Percentiles rank a stretch among this genome's conserved stretches.
These are phyloP conservation scores for Centaurea solstitialis DNA, from an alignment of 129 eudicot genomes.

Conservation along the genomic window DNA sequence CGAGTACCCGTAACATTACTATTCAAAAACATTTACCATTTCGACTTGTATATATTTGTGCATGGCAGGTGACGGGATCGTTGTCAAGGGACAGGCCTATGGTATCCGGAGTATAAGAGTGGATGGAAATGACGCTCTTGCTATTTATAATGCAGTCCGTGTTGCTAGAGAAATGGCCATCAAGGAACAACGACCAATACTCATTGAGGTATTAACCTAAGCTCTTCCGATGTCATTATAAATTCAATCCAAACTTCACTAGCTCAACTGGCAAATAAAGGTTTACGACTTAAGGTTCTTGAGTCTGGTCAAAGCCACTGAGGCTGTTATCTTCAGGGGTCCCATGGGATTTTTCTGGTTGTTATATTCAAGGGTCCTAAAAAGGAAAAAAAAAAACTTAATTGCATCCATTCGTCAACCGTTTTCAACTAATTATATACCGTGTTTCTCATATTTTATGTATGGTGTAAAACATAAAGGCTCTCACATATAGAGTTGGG, in stretches of 20 bases:
- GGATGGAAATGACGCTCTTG: slow-evolving; percentile 85
- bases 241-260: background rate
- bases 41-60: background rate
- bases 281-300: too few relatives aligned
- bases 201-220: slow-evolving; percentile 57
- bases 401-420: background rate
- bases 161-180: slow-evolving; percentile 68
- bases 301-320: too few relatives aligned
- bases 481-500: slow-evolving; percentile 72
- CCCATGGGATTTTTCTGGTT: background rate
- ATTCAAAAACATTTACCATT: background rate
- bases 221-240: background rate
- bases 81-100: slow-evolving; percentile 71
- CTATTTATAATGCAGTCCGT: slow-evolving; percentile 53
- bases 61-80: slow-evolving; percentile 73
- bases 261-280: too few relatives aligned
- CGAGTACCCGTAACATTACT: background rate
- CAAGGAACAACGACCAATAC: slow-evolving; percentile 58
- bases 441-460: background rate
- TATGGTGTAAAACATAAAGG: slow-evolving; percentile 33
- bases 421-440: background rate
- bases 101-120: slow-evolving; percentile 75
- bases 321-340: background rate
- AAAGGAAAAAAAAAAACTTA: too few relatives aligned
- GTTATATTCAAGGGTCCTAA: too few relatives aligned